Conservation (phyloP, 148 eudicot species). For the Nepenthes gracilis region DNA sequence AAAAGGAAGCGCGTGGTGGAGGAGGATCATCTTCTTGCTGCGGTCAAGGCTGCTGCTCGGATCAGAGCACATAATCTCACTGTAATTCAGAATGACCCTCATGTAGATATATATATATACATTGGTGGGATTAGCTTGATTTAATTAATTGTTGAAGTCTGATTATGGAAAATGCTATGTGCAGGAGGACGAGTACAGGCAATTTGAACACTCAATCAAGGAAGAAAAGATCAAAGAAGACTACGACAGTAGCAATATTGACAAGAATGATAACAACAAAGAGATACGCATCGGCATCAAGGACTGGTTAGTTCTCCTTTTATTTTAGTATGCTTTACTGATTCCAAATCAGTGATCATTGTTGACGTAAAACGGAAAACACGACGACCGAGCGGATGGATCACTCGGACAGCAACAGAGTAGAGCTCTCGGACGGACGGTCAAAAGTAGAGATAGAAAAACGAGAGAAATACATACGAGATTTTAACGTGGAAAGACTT, state of each 20-base stretch:
- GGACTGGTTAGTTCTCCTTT: conserved; percentile 42
- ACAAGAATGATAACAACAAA: conserved; percentile 8
- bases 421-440: no score
- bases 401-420: no score
- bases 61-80: conserved; percentile 46
- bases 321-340: no score
- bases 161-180: background rate
- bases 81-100: conserved; percentile 10
- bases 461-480: no score
- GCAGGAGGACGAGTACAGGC: conserved; percentile 45
- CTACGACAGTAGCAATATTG: background rate
- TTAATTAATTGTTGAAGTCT: background rate
- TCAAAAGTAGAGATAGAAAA: no score
- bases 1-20: conserved; percentile 43
- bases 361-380: no score
- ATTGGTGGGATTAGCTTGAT: background rate
- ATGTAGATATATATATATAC: background rate
- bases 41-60: conserved; percentile 74
- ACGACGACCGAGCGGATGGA: no score
- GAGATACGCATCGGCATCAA: conserved; percentile 57
- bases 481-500: no score
- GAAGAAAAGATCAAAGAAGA: conserved; percentile 17
- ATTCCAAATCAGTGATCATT: no score
- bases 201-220: conserved; percentile 33
- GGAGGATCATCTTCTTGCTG: conserved; percentile 66